These are phyloP conservation scores for Biscutella auriculata DNA, from an alignment of 441 rosid species.

Conservation along the genomic window DNA sequence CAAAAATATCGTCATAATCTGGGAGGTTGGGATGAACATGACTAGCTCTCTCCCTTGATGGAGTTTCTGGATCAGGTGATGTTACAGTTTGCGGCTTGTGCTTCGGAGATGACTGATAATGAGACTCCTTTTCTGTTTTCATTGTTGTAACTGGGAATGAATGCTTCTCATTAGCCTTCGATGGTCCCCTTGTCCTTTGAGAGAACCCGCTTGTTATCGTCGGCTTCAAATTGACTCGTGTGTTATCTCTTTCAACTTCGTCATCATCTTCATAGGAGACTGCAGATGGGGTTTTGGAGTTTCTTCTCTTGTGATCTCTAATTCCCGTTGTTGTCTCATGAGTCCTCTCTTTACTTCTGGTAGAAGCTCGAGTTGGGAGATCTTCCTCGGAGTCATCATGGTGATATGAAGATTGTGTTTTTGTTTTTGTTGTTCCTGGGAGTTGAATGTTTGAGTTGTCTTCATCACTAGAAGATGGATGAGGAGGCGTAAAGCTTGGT, in stretches of 20 bases:
- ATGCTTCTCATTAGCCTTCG: constrained; percentile 15
- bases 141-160: constrained; percentile 6
- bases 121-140: constrained; percentile 7
- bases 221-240: constrained; percentile 19
- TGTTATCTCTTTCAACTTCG: constrained; percentile 23
- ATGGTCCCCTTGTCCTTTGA: constrained; percentile 41
- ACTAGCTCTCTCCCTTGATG: constrained; percentile 41
- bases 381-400: constrained; percentile 22
- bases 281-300: constrained; percentile 10
- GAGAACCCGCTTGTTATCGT: constrained; percentile 30
- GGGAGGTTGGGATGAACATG: constrained; percentile 97
- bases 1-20: constrained; percentile 50
- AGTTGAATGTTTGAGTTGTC: constrained; percentile 31
- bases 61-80: constrained; percentile 23
- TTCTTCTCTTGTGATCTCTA: constrained; percentile 3
- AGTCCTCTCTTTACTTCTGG: constrained; percentile 14
- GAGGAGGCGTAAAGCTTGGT: constrained; percentile 20
- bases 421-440: constrained; percentile 15
- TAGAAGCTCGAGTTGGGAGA: not conserved
- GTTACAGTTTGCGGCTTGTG: constrained; percentile 4
- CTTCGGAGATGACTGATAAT: constrained; percentile 25
- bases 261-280: constrained; percentile 24
- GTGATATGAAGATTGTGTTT: constrained; percentile 21
- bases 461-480: constrained; percentile 24
- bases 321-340: constrained; percentile 1